Evolutionary conservation across 495 filamentous ascomycete genomes (phyloP).

Genomic region (Penicillium longicatenatum): DNA sequence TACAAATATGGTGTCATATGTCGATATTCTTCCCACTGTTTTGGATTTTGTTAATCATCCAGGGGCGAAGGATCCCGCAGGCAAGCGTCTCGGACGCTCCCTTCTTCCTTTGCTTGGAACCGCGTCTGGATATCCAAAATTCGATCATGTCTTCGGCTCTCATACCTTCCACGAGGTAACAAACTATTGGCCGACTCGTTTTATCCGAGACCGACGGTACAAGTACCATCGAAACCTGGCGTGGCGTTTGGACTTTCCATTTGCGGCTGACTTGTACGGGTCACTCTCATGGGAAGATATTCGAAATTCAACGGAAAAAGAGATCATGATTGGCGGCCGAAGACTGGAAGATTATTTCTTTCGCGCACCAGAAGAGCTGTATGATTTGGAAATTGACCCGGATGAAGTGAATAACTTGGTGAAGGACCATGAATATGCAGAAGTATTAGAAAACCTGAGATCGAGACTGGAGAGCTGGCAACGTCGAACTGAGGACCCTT

Average conservation of each 20-base stretch:
- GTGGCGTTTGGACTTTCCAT: conserved; percentile 44
- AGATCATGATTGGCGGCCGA: conserved; percentile 37
- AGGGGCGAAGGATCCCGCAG: not conserved
- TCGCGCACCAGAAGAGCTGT: conserved; percentile 44
- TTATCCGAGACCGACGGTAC: conserved; percentile 33
- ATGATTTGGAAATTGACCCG: conserved; percentile 44
- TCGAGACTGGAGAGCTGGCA: conserved; percentile 41
- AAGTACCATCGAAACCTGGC: conserved; percentile 50
- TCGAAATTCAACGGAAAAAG: conserved; percentile 20
- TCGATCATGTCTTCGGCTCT: conserved; percentile 41
- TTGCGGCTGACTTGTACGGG: conserved; percentile 44
- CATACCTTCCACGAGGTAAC: conserved; percentile 49
- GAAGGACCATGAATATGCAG: conserved; percentile 18
- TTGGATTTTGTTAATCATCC: conserved; percentile 35
- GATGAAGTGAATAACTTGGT: conserved; percentile 41
- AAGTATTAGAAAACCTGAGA: conserved; percentile 27
- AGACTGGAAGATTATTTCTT: conserved; percentile 39
- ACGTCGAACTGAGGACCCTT: conserved; percentile 39
- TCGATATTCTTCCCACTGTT: conserved; percentile 44
- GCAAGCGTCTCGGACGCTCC: conserved; percentile 28
- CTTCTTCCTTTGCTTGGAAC: conserved; percentile 36
- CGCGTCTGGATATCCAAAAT: conserved; percentile 9
- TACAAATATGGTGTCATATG: conserved; percentile 44
- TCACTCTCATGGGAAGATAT: conserved; percentile 41
- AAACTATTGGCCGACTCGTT: conserved; percentile 48